A percentile compares a stretch with the other conserved stretches of the same genome.
Conservation (phyloP, 2,329 filamentous ascomycete species). For the Colletotrichum eleusines region DNA sequence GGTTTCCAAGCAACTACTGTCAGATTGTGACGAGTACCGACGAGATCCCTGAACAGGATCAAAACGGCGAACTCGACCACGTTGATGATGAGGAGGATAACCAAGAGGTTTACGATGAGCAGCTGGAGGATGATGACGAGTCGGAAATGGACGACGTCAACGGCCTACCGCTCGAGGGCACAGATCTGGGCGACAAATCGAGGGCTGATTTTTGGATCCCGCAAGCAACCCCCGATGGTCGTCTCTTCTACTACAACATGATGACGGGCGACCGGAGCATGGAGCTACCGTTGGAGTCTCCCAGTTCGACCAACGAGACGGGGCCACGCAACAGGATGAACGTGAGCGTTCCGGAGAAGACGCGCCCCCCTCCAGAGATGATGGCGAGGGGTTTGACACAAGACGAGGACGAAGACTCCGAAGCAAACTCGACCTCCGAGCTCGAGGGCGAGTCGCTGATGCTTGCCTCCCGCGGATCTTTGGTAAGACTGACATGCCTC, state of each 20-base stretch:
- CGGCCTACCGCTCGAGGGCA: slow-evolving; percentile 77
- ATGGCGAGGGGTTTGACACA: slow-evolving; percentile 86
- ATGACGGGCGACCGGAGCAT: slow-evolving; percentile 95
- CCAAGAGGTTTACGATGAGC: slow-evolving; percentile 74
- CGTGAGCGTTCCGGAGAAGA: slow-evolving; percentile 88
- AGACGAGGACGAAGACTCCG: slow-evolving; percentile 92
- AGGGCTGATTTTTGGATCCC: slow-evolving; percentile 98
- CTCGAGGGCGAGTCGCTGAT: slow-evolving; percentile 80
- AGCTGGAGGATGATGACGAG: slow-evolving; percentile 75
- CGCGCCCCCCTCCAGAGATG: slow-evolving; percentile 89
- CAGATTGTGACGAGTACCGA: slow-evolving; percentile 83
- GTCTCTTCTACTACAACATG: slow-evolving; percentile 98
- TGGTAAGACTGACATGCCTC: slow-evolving; percentile 63
- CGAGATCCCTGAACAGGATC: slow-evolving; percentile 74
- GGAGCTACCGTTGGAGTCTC: slow-evolving; percentile 93
- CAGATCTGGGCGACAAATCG: slow-evolving; percentile 74
- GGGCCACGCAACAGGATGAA: slow-evolving; percentile 92
- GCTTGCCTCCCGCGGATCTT: slow-evolving; percentile 75
- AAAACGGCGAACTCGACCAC: slow-evolving; percentile 66
- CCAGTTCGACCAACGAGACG: slow-evolving; percentile 81
- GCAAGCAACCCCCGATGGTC: slow-evolving; percentile 92
- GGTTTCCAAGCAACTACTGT: slow-evolving; percentile 99
- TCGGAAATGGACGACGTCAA: slow-evolving; percentile 69
- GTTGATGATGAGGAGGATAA: slow-evolving; percentile 73
- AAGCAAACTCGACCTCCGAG: slow-evolving; percentile 85